Conservation (phyloP, 306 rosid species). For the Oxytropis ochrocephala region DNA sequence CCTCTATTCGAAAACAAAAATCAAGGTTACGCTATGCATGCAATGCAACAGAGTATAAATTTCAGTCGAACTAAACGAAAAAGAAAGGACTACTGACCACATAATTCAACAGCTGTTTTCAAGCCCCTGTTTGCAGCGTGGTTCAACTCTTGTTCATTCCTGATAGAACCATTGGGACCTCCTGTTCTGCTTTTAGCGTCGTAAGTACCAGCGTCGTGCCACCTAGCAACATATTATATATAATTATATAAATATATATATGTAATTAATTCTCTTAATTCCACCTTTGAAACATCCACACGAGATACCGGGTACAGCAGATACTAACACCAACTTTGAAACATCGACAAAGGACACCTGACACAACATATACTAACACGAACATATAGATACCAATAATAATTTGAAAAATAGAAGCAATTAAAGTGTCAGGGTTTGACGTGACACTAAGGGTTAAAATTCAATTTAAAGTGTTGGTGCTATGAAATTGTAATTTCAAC, state of each 20-base stretch:
- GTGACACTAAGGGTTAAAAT: no score
- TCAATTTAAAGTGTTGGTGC: no score
- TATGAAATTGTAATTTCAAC: not conserved
- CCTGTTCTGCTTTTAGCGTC: conserved; percentile 57
- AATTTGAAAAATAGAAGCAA: not conserved
- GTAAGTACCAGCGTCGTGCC: conserved; percentile 91
- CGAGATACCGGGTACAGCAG: no score
- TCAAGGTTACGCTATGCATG: not conserved
- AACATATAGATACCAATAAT: no score
- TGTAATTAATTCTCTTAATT: not conserved
- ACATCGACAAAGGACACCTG: no score
- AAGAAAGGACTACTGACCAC: conserved; percentile 37
- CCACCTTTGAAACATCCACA: no score
- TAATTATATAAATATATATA: not conserved
- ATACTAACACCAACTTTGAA: no score
- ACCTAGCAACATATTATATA: conserved; percentile 28
- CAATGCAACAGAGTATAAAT: no score
- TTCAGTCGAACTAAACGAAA: not conserved
- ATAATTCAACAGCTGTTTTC: conserved; percentile 51
- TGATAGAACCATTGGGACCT: conserved; percentile 86
- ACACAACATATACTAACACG: no score
- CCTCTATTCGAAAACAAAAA: conserved; percentile 34
- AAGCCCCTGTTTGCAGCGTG: conserved; percentile 62
- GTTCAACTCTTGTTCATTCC: conserved; percentile 39
- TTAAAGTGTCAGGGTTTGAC: no score